Evolutionary conservation across 768 basidiomycete genomes (phyloP), one percentile per base, ranked within the genome.

Genomic region (Dioszegia hungarica): DNA sequence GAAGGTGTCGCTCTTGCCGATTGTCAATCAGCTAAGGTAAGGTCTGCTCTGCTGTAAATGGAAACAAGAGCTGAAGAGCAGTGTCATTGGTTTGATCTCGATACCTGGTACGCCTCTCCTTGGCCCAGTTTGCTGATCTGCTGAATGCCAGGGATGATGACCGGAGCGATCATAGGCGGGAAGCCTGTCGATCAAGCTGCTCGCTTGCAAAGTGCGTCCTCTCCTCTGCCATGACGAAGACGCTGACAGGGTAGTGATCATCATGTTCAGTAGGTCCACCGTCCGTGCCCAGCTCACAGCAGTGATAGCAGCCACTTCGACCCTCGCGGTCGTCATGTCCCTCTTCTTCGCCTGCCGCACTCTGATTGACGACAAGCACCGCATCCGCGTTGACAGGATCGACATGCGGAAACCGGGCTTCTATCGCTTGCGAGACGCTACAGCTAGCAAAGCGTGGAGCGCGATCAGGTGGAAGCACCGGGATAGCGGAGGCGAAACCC

Each of bases 141-240:
- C 47, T 34, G 62, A 24, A 25, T 19, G 14, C 44, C 22, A 64
- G 89, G 89, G 2, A 90, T 89, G 88, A 90, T 92, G 88, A 89
- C 88, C 0, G 90, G 90, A 62, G 88, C 90, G 4, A 86, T 93
- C 59, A 83, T 92, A 12, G 91, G 88, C 12, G 90, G 90, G 0
- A 83, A 87, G 11, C 85, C 86, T 28, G 87, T 92, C 38, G 81
- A 88, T 19, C 89, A 90, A 75, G 91, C 90, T 0, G 88, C 88
- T 1, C 83, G 85, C 49, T 78, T 92, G 15, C 91, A 92, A 66
- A 91, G 77, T 79, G 63, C 63, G 75, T 61, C 19, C 9, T 15
- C 17, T 48, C n/a, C 25, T 29, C 28, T 4, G 27, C 48, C 25
- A 57, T 41, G 17, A 36, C 20, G 31, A 33, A 6, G 31, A 33